Conservation (phyloP, 805 yeast species). For the Brettanomyces naardenensis region DNA sequence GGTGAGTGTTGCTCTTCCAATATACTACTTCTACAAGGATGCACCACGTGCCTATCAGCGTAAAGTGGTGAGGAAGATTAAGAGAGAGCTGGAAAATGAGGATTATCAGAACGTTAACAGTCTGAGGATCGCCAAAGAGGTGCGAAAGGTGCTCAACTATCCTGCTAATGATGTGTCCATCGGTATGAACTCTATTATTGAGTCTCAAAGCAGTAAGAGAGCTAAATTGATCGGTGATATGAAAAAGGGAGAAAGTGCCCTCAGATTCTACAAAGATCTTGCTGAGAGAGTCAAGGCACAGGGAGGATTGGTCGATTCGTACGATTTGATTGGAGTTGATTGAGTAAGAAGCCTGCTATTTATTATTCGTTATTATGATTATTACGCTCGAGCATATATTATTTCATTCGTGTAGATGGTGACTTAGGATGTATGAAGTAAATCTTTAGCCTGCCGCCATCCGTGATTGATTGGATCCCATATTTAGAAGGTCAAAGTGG, state of each 20-base stretch:
- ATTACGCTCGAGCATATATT: no score
- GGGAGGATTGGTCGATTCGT: slow-evolving; percentile 8
- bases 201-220: slow-evolving; percentile 50
- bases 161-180: slow-evolving; percentile 79
- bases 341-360: background rate
- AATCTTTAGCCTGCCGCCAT: no score
- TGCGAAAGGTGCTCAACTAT: slow-evolving; percentile 67
- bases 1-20: slow-evolving; percentile 28
- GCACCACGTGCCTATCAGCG: slow-evolving; percentile 86
- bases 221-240: slow-evolving; percentile 45
- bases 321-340: slow-evolving; percentile 3
- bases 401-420: no score
- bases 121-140: slow-evolving; percentile 71
- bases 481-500: no score
- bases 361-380: no score
- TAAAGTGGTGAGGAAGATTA: slow-evolving; percentile 69
- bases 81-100: slow-evolving; percentile 47
- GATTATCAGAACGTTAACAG: slow-evolving; percentile 81
- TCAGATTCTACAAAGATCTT: slow-evolving; percentile 43
- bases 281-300: slow-evolving; percentile 17
- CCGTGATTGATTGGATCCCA: no score
- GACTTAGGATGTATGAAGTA: no score
- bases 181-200: slow-evolving; percentile 58
- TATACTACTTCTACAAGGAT: slow-evolving; percentile 57
- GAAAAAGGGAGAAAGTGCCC: slow-evolving; percentile 47